Evolutionary conservation across 495 filamentous ascomycete genomes (phyloP).

Genomic region (Hypoxylon subgilvum): DNA sequence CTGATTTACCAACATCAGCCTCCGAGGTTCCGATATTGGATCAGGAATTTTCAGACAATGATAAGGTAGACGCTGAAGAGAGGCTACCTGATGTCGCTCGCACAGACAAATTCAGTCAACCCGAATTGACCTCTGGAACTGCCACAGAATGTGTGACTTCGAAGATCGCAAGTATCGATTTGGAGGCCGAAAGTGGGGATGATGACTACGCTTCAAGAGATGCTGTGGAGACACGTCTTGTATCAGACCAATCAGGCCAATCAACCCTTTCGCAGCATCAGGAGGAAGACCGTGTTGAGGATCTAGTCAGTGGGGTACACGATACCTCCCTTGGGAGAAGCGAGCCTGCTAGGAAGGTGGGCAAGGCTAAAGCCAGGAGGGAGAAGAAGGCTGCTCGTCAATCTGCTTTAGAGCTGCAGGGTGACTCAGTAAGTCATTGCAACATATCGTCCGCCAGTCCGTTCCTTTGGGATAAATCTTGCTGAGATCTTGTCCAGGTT

Average conservation of each 20-base stretch:
- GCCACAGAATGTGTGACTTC: conserved; percentile 9
- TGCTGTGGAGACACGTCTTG: conserved; percentile 48
- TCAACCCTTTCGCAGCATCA: neutral
- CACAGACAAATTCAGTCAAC: neutral
- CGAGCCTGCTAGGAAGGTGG: conserved; percentile 60
- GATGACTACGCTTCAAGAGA: conserved; percentile 54
- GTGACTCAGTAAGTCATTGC: conserved; percentile 42
- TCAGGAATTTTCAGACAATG: neutral
- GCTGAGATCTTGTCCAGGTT: conserved; percentile 42
- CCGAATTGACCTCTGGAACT: conserved; percentile 1
- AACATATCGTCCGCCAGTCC: no score
- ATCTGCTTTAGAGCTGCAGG: conserved; percentile 48
- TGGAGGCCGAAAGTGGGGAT: conserved; percentile 38
- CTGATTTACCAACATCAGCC: neutral
- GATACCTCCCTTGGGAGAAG: conserved; percentile 14
- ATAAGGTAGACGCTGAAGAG: neutral
- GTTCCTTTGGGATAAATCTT: neutral
- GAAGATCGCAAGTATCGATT: conserved; percentile 3
- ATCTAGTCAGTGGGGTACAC: conserved; percentile 18
- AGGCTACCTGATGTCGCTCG: neutral
- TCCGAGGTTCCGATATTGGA: conserved; percentile 2
- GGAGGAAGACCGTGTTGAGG: conserved; percentile 5
- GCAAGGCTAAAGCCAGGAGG: conserved; percentile 88
- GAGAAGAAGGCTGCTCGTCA: conserved; percentile 77
- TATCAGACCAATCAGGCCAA: neutral